Conservation (phyloP, 305 asterid genomes). For the Stenogyne calaminthoides region DNA sequence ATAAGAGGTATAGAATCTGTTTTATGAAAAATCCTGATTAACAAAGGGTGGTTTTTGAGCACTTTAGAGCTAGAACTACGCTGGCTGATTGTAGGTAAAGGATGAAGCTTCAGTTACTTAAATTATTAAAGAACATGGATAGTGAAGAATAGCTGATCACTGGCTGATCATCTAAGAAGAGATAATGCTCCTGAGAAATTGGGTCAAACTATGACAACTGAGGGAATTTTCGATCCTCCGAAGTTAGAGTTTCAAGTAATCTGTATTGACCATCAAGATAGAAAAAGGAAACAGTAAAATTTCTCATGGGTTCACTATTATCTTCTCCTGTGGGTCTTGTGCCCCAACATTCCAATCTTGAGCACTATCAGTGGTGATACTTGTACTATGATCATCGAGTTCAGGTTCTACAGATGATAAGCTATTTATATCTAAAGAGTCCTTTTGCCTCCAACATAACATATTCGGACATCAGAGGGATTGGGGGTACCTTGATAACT, state of each 20-base stretch:
- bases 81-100: constrained; percentile 67
- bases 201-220: constrained; percentile 81
- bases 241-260: constrained; percentile 78
- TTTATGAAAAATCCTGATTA: constrained; percentile 89
- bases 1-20: constrained; percentile 76
- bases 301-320: constrained; percentile 39
- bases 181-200: constrained; percentile 54
- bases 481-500: constrained; percentile 31
- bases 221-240: constrained; percentile 68
- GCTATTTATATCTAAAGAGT: constrained; percentile 36
- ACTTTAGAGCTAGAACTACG: constrained; percentile 50
- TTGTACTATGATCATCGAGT: constrained; percentile 27
- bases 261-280: constrained; percentile 78
- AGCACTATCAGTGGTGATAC: constrained; percentile 35
- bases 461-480: constrained; percentile 42
- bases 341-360: constrained; percentile 39
- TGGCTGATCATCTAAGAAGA: constrained; percentile 53
- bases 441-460: constrained; percentile 36
- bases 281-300: constrained; percentile 61
- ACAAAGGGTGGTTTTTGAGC: constrained; percentile 84
- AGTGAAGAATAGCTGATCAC: constrained; percentile 52
- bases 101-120: constrained; percentile 69
- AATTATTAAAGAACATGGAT: constrained; percentile 57
- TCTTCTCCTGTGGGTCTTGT: constrained; percentile 33
- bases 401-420: constrained; percentile 39